phyloP scores from a whole-genome alignment of 306 rosid genomes.

The Albizia julibrissin region DNA sequence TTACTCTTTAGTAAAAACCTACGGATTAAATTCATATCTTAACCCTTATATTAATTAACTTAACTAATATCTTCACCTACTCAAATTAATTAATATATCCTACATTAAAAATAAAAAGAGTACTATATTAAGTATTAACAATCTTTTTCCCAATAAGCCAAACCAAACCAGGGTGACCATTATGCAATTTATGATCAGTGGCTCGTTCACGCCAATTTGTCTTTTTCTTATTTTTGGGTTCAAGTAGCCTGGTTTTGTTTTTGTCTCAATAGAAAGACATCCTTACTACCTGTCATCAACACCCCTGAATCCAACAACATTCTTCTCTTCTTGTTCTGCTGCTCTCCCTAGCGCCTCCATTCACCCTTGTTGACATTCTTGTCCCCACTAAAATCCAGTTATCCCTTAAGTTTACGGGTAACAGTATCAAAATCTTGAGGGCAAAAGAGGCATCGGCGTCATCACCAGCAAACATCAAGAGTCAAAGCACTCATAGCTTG shows the following conservation, averaged over 20 bases:
- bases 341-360: not conserved
- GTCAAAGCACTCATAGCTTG: conserved; percentile 60
- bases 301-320: not conserved
- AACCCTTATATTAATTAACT: too few species aligned
- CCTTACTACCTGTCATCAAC: not conserved
- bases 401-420: not conserved
- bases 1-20: too few species aligned
- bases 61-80: too few species aligned
- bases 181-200: too few species aligned
- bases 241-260: not conserved
- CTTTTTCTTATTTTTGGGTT: not conserved
- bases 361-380: not conserved
- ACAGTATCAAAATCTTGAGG: not conserved
- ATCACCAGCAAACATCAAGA: conserved; percentile 55
- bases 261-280: not conserved
- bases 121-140: too few species aligned
- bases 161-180: not conserved
- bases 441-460: conserved; percentile 43
- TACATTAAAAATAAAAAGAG: too few species aligned
- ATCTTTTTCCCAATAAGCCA: not conserved
- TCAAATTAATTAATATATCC: too few species aligned
- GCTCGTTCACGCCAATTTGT: not conserved
- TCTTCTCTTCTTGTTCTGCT: not conserved
- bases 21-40: rapidly evolving
- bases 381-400: not conserved